phyloP scores from a whole-genome alignment of 2,329 filamentous ascomycete genomes.

The Microsporum canis region DNA sequence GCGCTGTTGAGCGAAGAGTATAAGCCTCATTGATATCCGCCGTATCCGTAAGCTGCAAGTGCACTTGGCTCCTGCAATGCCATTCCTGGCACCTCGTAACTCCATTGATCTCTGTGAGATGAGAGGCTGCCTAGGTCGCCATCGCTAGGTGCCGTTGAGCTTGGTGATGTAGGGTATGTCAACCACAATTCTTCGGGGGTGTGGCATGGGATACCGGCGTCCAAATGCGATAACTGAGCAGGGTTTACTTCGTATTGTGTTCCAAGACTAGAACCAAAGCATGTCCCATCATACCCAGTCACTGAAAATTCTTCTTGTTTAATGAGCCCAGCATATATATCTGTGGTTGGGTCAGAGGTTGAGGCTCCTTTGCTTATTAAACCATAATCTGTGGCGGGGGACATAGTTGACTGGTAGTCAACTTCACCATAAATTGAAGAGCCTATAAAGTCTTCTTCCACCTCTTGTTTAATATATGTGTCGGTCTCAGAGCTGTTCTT shows the following conservation, averaged over 20 bases:
- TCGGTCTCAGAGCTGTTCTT: background rate
- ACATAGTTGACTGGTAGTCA: background rate
- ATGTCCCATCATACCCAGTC: background rate
- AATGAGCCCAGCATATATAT: background rate
- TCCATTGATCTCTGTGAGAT: background rate
- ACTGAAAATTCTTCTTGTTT: background rate
- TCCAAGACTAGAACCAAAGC: background rate
- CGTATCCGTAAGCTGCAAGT: background rate
- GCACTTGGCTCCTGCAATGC: background rate
- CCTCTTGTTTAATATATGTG: background rate
- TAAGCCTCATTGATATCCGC: background rate
- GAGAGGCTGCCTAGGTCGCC: background rate
- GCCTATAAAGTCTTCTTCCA: background rate
- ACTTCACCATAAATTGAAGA: background rate
- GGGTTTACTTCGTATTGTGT: background rate
- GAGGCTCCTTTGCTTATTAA: background rate
- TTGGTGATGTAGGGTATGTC: background rate
- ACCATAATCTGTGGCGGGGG: background rate
- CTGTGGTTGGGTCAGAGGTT: background rate
- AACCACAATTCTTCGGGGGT: background rate
- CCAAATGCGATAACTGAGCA: background rate
- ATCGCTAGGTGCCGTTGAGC: background rate
- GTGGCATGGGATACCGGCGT: background rate
- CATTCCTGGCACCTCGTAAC: background rate
- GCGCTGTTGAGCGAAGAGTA: background rate